Evolutionary conservation across 306 rosid genomes (phyloP), one percentile per base, ranked within the genome.

Genomic region (Vigna angularis): DNA sequence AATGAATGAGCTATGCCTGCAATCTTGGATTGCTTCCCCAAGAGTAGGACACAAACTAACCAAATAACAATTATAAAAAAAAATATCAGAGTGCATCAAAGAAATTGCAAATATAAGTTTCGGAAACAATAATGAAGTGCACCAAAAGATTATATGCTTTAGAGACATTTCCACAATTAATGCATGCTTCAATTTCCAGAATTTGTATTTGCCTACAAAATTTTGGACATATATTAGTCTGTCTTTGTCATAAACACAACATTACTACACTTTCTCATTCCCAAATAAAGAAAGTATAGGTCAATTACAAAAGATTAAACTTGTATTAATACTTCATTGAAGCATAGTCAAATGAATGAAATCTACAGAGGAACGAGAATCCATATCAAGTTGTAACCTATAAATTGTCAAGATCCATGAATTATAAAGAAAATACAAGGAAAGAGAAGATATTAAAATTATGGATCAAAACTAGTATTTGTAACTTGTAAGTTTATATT

Each of bases 1-100:
- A 90, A 87, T 90, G 98, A 79, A 93, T 93, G 64, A 96, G 90
- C 75, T 93, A 98, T 0, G 99, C 87, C 77, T 84, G 90, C 83
- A 90, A 44, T 26, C 99, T 97, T 11, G 99, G 99, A 83, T 91
- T 93, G 89, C 92, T 96, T 93, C 97, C 99, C 99, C 99, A 81
- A 96, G 50, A 34, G 99, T 93, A 69, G 98, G 97, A 66, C 89
- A 89, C 71, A 93, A 76, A 85, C 98, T 96, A 89, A 76, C 75
- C 78, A 67, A 69, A 45, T 42, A 49, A 24, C 67, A 55, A 76
- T 74, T 45, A 72, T 7, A 6, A 83, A 24, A 26, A 0, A 70
- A 6, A 52, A 68, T 45, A 86, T 77, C 49, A 56, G 56, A 45
- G 30, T 73, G 57, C 9, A 13, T 15, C 44, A 66, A 79, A 16